Evolutionary conservation across 176 grass and related monocot species (phyloP).

Genomic region (Cenchrus fungigraminus): DNA sequence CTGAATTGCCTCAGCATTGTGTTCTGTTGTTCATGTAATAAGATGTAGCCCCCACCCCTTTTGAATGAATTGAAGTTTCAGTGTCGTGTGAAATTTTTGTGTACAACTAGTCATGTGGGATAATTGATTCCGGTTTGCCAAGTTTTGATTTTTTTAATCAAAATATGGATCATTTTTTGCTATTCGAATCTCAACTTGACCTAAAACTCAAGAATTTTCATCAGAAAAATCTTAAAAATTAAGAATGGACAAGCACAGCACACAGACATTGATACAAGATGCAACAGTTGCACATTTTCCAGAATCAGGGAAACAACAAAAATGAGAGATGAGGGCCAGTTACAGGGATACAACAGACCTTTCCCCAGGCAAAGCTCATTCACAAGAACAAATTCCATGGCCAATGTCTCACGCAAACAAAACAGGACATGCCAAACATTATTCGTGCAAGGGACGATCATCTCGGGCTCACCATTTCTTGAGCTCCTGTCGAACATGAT

Average conservation of each 20-base stretch:
- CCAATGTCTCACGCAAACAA: neutral
- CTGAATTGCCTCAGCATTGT: neutral
- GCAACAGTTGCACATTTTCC: slow-evolving; percentile 14
- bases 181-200: neutral
- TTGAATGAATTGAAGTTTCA: slow-evolving; percentile 5
- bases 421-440: neutral
- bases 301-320: neutral
- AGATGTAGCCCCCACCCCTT: slow-evolving; percentile 28
- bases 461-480: neutral
- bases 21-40: slow-evolving; percentile 33
- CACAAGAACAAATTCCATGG: neutral
- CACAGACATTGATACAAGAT: neutral
- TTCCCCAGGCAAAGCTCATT: neutral
- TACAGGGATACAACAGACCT: slow-evolving; percentile 26
- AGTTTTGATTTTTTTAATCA: too few species aligned
- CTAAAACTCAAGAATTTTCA: neutral
- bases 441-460: neutral
- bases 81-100: neutral
- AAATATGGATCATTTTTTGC: neutral
- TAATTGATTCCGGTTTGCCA: neutral
- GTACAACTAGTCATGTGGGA: neutral
- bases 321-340: neutral
- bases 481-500: neutral
- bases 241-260: neutral
- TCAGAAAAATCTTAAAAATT: neutral